A percentile compares a stretch with the other conserved stretches of the same genome.
phyloP scores from a whole-genome alignment of 179 eudicot genomes.

The Silene coronaria region DNA sequence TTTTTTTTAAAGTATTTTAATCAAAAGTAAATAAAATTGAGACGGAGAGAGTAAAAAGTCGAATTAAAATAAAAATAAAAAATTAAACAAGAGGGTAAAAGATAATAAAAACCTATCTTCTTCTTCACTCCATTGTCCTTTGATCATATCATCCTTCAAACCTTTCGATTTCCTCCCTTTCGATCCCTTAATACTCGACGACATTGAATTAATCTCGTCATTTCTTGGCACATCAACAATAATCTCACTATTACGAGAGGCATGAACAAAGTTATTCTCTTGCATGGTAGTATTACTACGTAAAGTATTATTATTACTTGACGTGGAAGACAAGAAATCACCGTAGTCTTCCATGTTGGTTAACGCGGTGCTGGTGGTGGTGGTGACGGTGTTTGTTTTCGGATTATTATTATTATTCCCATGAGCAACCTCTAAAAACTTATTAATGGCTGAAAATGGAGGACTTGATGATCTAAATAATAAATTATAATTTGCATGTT shows the following conservation, averaged over 20 bases:
- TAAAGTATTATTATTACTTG: background rate
- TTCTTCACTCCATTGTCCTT: constrained; percentile 68
- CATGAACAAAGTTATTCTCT: constrained; percentile 10
- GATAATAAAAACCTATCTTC: constrained; percentile 50
- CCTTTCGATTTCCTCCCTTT: constrained; percentile 21
- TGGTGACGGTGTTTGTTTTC: background rate
- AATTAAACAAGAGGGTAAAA: background rate
- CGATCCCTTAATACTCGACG: background rate
- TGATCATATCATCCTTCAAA: constrained; percentile 26
- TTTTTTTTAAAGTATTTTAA: too few relatives aligned
- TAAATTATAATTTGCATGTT: constrained; percentile 18
- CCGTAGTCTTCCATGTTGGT: background rate
- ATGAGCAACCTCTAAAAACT: constrained; percentile 35
- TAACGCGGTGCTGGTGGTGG: background rate
- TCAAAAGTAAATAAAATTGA: too few relatives aligned
- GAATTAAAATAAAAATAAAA: background rate
- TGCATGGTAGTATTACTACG: constrained; percentile 22
- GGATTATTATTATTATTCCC: background rate
- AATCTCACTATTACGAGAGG: constrained; percentile 6
- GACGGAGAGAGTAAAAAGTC: background rate
- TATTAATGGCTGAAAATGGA: constrained; percentile 50
- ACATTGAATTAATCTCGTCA: constrained; percentile 4
- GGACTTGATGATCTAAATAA: constrained; percentile 20
- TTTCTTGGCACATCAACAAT: background rate
- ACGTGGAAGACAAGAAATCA: background rate